Evolutionary conservation across 306 rosid genomes (phyloP).

Genomic region (Vigna unguiculata): DNA sequence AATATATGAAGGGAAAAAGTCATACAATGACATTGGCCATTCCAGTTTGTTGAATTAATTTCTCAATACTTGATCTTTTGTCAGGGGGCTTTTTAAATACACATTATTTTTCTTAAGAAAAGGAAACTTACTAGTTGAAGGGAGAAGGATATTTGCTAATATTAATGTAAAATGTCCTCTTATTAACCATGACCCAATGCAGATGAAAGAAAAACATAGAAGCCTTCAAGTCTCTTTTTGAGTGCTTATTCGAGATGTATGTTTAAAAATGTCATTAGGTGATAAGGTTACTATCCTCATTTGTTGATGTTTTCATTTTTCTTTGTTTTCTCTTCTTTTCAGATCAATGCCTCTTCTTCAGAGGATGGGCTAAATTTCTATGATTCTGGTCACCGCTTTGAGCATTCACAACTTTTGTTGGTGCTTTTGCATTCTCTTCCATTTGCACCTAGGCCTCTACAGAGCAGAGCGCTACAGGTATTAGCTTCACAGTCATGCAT

Average conservation of each 20-base stretch:
- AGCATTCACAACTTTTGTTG: constrained; percentile 85
- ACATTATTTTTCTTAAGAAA: not conserved
- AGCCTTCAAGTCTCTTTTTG: constrained; percentile 34
- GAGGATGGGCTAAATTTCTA: constrained; percentile 94
- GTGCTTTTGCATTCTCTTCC: constrained; percentile 95
- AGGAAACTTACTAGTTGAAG: constrained; percentile 9
- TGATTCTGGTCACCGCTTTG: constrained; percentile 98
- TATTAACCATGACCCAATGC: constrained; percentile 9
- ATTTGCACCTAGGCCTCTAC: constrained; percentile 80
- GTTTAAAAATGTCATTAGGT: constrained; percentile 25
- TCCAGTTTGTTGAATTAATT: constrained; percentile 29
- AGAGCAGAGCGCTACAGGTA: constrained; percentile 96
- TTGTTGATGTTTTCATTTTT: constrained; percentile 16
- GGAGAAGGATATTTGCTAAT: constrained; percentile 27
- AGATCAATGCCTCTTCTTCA: constrained; percentile 91
- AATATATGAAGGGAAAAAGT: no score
- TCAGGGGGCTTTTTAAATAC: not conserved
- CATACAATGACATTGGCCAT: not conserved
- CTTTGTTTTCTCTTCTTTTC: constrained; percentile 41
- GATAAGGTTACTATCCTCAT: constrained; percentile 20
- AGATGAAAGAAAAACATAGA: constrained; percentile 11
- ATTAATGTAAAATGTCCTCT: not conserved
- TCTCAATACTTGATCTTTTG: constrained; percentile 36
- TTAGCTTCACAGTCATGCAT: constrained; percentile 35
- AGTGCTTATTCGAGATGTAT: constrained; percentile 32